A percentile compares a stretch with the other conserved stretches of the same genome.
These are phyloP conservation scores for Alternaria novae-zelandiae DNA, from an alignment of 2,329 filamentous ascomycete genomes.

Conservation along the genomic window DNA sequence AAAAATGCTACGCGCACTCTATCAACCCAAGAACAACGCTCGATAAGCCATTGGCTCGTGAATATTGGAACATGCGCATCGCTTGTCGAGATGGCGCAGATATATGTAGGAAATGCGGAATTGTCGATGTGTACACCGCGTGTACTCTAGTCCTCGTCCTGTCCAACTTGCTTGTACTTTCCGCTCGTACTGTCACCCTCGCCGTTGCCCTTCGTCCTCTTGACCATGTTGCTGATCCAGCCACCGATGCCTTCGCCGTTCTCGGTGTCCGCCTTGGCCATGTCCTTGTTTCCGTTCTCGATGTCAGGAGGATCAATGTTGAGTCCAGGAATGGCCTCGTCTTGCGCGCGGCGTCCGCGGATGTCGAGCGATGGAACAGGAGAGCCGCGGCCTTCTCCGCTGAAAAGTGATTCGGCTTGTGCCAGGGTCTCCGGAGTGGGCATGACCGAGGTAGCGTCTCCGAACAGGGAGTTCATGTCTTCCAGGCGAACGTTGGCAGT, in stretches of 20 bases:
- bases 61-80: constrained; percentile 35
- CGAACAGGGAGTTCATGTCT: constrained; percentile 95
- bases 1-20: constrained; percentile 36
- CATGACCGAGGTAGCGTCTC: constrained; percentile 85
- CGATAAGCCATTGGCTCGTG: constrained; percentile 23
- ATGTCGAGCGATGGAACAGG: constrained; percentile 79
- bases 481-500: constrained; percentile 94
- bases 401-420: constrained; percentile 83
- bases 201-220: constrained; percentile 56
- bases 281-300: constrained; percentile 60
- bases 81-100: constrained; percentile 23
- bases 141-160: constrained; percentile 43
- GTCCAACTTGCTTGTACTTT: constrained; percentile 55
- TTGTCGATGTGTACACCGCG: constrained; percentile 12
- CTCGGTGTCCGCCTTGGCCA: constrained; percentile 33
- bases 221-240: constrained; percentile 73
- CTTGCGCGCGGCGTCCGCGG: constrained; percentile 53
- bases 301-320: constrained; percentile 79
- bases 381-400: constrained; percentile 67
- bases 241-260: constrained; percentile 66
- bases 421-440: constrained; percentile 78
- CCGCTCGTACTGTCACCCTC: constrained; percentile 52
- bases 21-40: constrained; percentile 31
- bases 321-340: constrained; percentile 77
- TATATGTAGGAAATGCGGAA: constrained; percentile 26